These are phyloP conservation scores for Tetraselmis chui DNA, from an alignment of 139 green algal species.

Conservation along the genomic window DNA sequence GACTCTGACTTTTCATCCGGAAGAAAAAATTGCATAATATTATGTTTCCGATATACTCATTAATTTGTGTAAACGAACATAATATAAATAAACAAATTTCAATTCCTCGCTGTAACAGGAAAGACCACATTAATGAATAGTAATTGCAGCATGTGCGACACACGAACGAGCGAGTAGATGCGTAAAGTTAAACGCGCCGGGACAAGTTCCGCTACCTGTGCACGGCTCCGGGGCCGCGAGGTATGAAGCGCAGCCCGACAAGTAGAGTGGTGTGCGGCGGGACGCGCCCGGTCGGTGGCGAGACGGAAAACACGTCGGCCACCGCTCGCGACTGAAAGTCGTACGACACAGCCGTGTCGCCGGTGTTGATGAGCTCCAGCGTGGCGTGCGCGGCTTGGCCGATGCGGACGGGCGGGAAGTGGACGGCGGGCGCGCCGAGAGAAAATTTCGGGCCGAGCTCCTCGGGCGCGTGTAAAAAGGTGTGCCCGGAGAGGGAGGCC, in stretches of 20 bases:
- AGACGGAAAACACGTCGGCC: neutral
- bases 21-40: too few species aligned
- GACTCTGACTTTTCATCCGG: too few species aligned
- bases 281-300: neutral
- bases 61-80: too few species aligned
- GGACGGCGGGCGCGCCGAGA: constrained; percentile 27
- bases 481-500: constrained; percentile 4
- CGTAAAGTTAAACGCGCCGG: too few species aligned
- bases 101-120: too few species aligned
- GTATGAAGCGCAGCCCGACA: neutral
- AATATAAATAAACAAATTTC: too few species aligned
- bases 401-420: constrained; percentile 43
- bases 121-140: too few species aligned
- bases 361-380: constrained; percentile 48
- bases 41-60: too few species aligned
- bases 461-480: constrained; percentile 23
- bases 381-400: constrained; percentile 40
- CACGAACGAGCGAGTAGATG: too few species aligned
- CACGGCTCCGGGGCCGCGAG: too few species aligned
- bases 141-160: too few species aligned
- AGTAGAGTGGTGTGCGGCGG: neutral
- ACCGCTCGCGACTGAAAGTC: constrained; percentile 17
- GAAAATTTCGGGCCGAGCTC: constrained; percentile 25
- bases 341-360: constrained; percentile 55
- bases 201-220: too few species aligned